A percentile compares a stretch with the other conserved stretches of the same genome.
Evolutionary conservation across 305 asterid genomes (phyloP).

Genomic region (Rubia peregrina): DNA sequence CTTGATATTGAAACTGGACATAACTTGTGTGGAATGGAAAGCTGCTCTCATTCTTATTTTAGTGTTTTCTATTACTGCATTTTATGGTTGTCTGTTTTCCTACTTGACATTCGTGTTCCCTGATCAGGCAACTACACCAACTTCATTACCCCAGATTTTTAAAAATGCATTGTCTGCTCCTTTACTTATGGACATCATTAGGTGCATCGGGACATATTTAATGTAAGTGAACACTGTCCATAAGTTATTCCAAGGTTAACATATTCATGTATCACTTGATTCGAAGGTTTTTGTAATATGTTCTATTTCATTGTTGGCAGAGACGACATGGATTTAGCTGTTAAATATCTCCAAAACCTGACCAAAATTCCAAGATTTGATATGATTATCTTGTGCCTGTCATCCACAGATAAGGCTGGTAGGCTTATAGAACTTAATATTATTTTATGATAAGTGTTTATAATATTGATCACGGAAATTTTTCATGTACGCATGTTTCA

Average conservation of each 20-base stretch:
- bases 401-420: conserved; percentile 73
- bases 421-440: conserved; percentile 20
- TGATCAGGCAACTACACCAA: conserved; percentile 58
- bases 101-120: conserved; percentile 6
- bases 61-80: neutral
- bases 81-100: conserved; percentile 3
- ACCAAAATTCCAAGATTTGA: conserved; percentile 76
- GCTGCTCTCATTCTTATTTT: neutral
- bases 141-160: conserved; percentile 59
- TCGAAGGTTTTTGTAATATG: neutral
- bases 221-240: conserved; percentile 37
- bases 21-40: neutral
- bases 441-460: neutral
- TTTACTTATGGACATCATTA: conserved; percentile 52
- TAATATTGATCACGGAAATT: neutral
- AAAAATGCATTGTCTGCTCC: conserved; percentile 76
- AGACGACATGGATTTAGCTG: conserved; percentile 63
- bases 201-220: conserved; percentile 66
- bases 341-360: conserved; percentile 61
- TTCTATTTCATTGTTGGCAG: conserved; percentile 37
- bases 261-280: neutral
- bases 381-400: conserved; percentile 76
- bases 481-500: neutral
- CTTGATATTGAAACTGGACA: neutral
- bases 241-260: neutral